Percentiles rank a stretch among this genome's conserved stretches.
Conservation (phyloP, 2,329 filamentous ascomycete species). For the Neonectria coccinea region DNA sequence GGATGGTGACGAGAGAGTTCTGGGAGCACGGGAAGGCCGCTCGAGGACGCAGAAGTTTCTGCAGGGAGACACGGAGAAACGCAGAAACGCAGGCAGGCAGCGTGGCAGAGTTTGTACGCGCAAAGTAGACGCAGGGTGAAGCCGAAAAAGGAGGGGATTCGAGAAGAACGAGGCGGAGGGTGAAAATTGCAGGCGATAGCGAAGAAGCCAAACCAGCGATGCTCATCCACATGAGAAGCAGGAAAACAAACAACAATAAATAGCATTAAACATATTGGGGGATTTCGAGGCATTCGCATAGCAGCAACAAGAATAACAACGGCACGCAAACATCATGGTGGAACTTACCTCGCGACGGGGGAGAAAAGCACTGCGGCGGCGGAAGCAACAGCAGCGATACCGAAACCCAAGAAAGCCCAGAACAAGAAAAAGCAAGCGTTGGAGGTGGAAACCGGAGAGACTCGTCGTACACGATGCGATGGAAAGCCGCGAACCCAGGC, state of each 20-base stretch:
- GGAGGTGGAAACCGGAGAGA: conserved; percentile 12
- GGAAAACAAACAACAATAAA: conserved; percentile 23
- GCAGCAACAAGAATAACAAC: conserved; percentile 21
- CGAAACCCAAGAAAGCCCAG: conserved; percentile 25
- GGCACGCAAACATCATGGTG: conserved; percentile 28
- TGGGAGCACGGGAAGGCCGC: conserved; percentile 29
- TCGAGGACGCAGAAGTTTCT: conserved; percentile 14
- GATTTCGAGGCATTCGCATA: conserved; percentile 2
- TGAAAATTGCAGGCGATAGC: conserved; percentile 30
- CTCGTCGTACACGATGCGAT: conserved; percentile 30
- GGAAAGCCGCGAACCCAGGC: conserved; percentile 35
- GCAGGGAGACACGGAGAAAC: conserved; percentile 29
- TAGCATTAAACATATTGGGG: conserved; percentile 28
- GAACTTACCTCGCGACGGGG: conserved; percentile 40
- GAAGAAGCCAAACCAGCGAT: conserved; percentile 21
- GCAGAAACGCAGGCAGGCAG: conserved; percentile 14
- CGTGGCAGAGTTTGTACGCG: conserved; percentile 21
- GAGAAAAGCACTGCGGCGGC: conserved; percentile 29
- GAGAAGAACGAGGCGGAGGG: conserved; percentile 29
- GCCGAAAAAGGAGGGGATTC: conserved; percentile 20
- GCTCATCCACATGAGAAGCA: conserved; percentile 21
- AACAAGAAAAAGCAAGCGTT: conserved; percentile 31
- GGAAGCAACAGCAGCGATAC: conserved; percentile 35
- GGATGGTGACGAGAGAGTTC: conserved; percentile 23
- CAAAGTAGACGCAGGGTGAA: conserved; percentile 13